A percentile compares a stretch with the other conserved stretches of the same genome.
phyloP scores from a whole-genome alignment of 345 rosid species.

The Acer campestre region DNA sequence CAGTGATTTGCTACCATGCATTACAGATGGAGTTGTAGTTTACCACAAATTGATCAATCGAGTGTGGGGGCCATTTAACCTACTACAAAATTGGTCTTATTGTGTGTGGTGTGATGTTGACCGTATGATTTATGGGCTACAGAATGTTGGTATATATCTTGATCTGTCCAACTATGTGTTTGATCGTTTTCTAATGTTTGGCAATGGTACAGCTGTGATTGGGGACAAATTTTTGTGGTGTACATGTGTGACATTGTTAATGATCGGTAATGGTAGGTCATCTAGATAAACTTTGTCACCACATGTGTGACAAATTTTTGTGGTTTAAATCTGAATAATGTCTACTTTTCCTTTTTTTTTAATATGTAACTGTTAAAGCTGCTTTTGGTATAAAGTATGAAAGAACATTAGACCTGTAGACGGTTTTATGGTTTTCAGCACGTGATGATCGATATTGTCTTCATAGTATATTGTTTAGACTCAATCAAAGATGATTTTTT shows the following conservation, averaged over 20 bases:
- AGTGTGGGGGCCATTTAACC: not conserved
- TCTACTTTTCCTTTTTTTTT: not conserved
- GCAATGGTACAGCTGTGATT: not conserved
- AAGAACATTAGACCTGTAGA: not conserved
- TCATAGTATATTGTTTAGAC: not conserved
- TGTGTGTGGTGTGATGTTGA: not conserved
- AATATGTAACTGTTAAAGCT: not conserved
- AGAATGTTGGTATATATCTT: not conserved
- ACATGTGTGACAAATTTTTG: too few relatives aligned
- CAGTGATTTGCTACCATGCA: too few relatives aligned
- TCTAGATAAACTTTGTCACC: too few relatives aligned
- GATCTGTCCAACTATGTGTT: not conserved
- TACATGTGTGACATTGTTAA: too few relatives aligned
- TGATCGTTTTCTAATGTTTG: not conserved
- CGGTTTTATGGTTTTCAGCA: too few relatives aligned
- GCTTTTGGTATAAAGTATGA: not conserved
- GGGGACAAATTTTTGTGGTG: not conserved
- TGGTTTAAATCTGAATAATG: not conserved
- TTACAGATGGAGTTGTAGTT: too few relatives aligned
- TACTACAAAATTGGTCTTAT: not conserved
- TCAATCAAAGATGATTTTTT: not conserved
- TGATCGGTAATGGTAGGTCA: not conserved
- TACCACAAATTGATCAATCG: not conserved
- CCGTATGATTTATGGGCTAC: not conserved
- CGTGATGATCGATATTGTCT: constrained; percentile 4